phyloP scores from a whole-genome alignment of 768 basidiomycete species.

The Termitomyces sp. region DNA sequence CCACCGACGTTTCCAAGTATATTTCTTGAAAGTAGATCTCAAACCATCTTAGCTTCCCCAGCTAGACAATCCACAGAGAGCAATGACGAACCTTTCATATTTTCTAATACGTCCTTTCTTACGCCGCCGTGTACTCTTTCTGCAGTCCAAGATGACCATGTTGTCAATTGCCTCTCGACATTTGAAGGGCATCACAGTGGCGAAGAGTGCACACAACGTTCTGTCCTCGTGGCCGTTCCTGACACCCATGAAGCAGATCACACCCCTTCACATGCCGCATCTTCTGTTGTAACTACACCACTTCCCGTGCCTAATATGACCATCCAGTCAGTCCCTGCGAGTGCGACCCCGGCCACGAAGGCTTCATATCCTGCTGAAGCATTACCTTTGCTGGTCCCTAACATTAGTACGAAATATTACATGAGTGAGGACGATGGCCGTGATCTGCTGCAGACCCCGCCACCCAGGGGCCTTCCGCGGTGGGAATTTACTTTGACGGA shows the following conservation, averaged over 20 bases:
- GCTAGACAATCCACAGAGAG: conserved; percentile 19
- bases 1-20: conserved; percentile 34
- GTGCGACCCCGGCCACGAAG: not conserved
- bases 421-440: conserved; percentile 8
- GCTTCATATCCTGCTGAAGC: not conserved
- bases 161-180: conserved; percentile 14
- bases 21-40: conserved; percentile 28
- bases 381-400: conserved; percentile 21
- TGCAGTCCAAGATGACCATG: conserved; percentile 16
- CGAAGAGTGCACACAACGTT: conserved; percentile 6
- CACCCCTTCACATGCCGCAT: conserved; percentile 7
- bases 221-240: not conserved
- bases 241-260: not conserved
- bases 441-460: conserved; percentile 9
- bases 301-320: conserved; percentile 16
- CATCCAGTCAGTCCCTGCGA: conserved; percentile 3
- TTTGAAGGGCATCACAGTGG: conserved; percentile 13
- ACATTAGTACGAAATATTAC: conserved; percentile 13
- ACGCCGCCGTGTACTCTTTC: conserved; percentile 32
- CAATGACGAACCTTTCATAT: conserved; percentile 17
- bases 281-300: conserved; percentile 12
- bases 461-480: conserved; percentile 4
- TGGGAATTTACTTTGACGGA: conserved; percentile 11
- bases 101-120: conserved; percentile 24
- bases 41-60: conserved; percentile 24